A percentile compares a stretch with the other conserved stretches of the same genome.
Evolutionary conservation across 169 alveolate species (phyloP).

Genomic region (Plasmodium fragile): DNA sequence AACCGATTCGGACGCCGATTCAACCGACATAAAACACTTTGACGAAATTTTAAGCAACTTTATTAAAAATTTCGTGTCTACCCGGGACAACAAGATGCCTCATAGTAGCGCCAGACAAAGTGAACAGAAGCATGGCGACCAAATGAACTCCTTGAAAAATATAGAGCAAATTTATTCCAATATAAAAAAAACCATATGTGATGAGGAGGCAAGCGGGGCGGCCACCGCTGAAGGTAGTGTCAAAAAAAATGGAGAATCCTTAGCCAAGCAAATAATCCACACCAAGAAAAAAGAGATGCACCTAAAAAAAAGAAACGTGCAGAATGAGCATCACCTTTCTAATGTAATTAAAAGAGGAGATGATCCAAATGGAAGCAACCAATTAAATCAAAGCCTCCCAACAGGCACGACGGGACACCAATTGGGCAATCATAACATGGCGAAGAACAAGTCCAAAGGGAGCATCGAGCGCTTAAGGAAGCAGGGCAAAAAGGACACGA

Average conservation of each 20-base stretch:
- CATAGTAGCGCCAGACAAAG: not conserved
- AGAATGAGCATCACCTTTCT: not conserved
- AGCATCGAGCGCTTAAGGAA: slow-evolving; percentile 24
- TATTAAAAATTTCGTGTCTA: slow-evolving; percentile 22
- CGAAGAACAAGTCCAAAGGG: slow-evolving; percentile 12
- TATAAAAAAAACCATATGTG: slow-evolving; percentile 12
- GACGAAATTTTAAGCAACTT: slow-evolving; percentile 68
- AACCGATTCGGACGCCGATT: slow-evolving; percentile 6
- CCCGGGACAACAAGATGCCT: not conserved
- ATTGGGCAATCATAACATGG: not conserved
- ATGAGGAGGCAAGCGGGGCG: not conserved
- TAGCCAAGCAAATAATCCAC: slow-evolving; percentile 7
- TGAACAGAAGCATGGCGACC: not conserved
- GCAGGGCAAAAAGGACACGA: not conserved
- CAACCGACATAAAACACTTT: slow-evolving; percentile 12
- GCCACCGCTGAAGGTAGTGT: not conserved
- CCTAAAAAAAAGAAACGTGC: not conserved
- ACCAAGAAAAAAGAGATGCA: slow-evolving; percentile 3
- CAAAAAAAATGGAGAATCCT: not conserved
- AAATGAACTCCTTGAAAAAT: slow-evolving; percentile 1
- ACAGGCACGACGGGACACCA: not conserved
- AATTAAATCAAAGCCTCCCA: not conserved
- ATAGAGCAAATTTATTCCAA: slow-evolving; percentile 19
- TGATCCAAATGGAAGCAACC: not conserved
- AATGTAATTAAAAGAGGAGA: not conserved